Base-by-base conservation (phyloP, 1,284 basidiomycete species). In the Cryptococcus sp. region DNA sequence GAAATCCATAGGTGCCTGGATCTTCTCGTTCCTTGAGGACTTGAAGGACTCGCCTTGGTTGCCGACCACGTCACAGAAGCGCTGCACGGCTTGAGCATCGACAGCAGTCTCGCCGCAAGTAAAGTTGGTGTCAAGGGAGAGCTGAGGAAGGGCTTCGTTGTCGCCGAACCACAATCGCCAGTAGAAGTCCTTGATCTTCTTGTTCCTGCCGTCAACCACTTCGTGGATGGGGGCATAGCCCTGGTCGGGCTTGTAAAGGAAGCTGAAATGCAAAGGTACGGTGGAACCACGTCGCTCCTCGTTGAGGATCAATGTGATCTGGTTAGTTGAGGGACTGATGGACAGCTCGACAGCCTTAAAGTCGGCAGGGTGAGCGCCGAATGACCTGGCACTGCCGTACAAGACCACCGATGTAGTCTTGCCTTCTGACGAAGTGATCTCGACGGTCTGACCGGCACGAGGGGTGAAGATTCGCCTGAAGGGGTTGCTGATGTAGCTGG, bases 141-240 rank as follows among this genome's bases (percentile, higher is more conserved):
- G 86, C 17, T 83, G 76, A 22, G 91, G 91, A 40, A 94, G 83
- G 3, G 77, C 78, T 66, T 88, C 85, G 64, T 90, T 83, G 72
- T 91, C 90, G 47, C 93, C 91, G 75, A 93, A 94, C 94, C 94
- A 97, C 39, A 97, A 80, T 73, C 88, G 88, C 94, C 94, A 98
- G 83, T 97, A 95, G 76, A 94, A 94, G 68, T 88, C 85, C 82
- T 98, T 98, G 83, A 99, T 96, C 63, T 91, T 86, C 65, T 83
- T 83, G 82, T 95, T 98, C 70, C 95, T 89, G 64, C 85, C 90
- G 16, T 86, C 83, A 25, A 87, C 85, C 64, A 94, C 81, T 77
- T 99, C 95, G 75, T 97, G 94, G 69, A 99, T 93, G 35, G 95
- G 93, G 5, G 91, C 90, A 67, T 85, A 96, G 43, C 92, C 91